Base-by-base conservation (phyloP, 306 rosid genomes). In the Castanea sativa region DNA sequence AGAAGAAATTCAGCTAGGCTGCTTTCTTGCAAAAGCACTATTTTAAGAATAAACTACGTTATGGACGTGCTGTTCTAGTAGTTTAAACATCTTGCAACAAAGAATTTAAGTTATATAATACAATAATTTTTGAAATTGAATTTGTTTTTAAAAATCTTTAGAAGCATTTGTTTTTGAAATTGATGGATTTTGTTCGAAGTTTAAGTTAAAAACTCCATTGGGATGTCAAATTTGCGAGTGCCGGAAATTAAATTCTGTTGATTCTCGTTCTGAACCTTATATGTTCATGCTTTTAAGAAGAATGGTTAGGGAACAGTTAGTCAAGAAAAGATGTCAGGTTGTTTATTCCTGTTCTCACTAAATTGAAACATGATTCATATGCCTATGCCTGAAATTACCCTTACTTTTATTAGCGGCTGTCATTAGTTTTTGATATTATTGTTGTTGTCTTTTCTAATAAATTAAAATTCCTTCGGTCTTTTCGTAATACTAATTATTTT, bases 401-500 rank as follows among this genome's bases (percentile, higher is more conserved):
- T 10, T 11, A 65, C 33, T 7, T n/a, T 38, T 69, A 6, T 27
- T 5, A 23, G 53, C 41, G 4, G 35, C 15, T 1, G 16, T 56
- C 29, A 32, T 8, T 41, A n/a, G 9, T 38, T 59, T 49, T 15
- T 41, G 4, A 19, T 67, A 21, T 29, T 41, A 21, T 15, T 41
- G 35, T 14, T 73, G 9, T 65, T 59, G 16, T 55, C 5, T 43
- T 21, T 11, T 45, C 32, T 52, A 3, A 16, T 15, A 49, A 20
- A 38, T 55, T 78, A 52, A 27, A 45, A 25, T 70, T 63, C 55
- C 14, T 33, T 38, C 19, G 6, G 60, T 25, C 7, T 43, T 10
- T 53, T 59, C 71, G 69, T 65, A 79, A 77, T 73, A 85, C 76
- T 67, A 78, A 71, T 83, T 58, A 76, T 85, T 82, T 73, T 45